Evolutionary conservation across 208 protist genomes (phyloP).

Genomic region (Trypanosomatidae sp.): DNA sequence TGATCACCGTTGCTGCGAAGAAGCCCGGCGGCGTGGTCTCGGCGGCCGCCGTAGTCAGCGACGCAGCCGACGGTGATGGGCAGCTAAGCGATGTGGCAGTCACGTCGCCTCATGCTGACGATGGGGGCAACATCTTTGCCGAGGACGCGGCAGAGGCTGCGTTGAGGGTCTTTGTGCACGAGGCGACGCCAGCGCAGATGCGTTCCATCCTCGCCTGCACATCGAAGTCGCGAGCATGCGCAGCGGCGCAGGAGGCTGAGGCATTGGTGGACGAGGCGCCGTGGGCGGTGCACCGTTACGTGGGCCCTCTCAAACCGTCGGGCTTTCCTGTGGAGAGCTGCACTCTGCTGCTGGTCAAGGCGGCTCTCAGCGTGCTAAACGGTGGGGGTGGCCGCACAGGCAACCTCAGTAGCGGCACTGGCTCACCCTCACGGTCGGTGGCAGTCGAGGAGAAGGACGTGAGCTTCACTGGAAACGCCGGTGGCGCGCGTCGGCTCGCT

Average conservation of each 20-base stretch:
- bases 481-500: constrained; percentile 15
- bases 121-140: constrained; percentile 2
- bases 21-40: no score
- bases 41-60: no score
- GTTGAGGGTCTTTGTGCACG: constrained; percentile 16
- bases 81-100: not conserved
- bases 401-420: not conserved
- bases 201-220: constrained; percentile 3
- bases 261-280: not conserved
- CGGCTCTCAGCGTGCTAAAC: constrained; percentile 18
- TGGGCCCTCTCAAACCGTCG: constrained; percentile 9
- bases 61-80: not conserved
- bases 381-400: not conserved
- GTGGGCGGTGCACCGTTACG: not conserved
- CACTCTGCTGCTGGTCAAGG: constrained; percentile 21
- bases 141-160: constrained; percentile 17
- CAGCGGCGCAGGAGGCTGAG: not conserved
- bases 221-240: not conserved
- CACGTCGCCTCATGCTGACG: no score
- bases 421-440: no score
- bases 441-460: not conserved
- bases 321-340: constrained; percentile 18
- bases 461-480: not conserved
- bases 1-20: no score
- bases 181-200: constrained; percentile 16